Percentiles rank a stretch among this genome's conserved stretches.
Evolutionary conservation across 441 rosid species (phyloP).

Genomic region (Daphne laureola): DNA sequence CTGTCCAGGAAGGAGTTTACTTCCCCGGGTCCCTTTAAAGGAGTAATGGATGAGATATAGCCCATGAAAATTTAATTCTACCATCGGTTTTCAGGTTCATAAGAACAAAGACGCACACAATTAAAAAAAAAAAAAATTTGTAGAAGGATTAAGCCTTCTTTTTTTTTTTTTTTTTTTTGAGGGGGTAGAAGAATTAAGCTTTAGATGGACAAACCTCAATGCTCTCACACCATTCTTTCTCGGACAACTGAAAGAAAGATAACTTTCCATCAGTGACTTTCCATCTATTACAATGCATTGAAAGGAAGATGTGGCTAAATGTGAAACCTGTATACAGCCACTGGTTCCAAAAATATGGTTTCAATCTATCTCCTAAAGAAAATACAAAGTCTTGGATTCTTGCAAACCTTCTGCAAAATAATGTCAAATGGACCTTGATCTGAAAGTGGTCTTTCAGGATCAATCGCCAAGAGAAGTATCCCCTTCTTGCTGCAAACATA

Average conservation of each 20-base stretch:
- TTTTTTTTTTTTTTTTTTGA: too few relatives aligned
- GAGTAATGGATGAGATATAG: too few relatives aligned
- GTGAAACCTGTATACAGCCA: slow-evolving; percentile 8
- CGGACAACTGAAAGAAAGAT: slow-evolving; percentile 51
- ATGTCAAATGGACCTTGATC: slow-evolving; percentile 97
- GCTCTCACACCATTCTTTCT: slow-evolving; percentile 69
- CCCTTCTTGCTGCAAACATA: slow-evolving; percentile 63
- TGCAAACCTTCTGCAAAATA: slow-evolving; percentile 82
- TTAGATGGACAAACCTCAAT: slow-evolving; percentile 61
- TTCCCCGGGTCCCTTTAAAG: too few relatives aligned
- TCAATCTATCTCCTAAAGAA: slow-evolving; percentile 2
- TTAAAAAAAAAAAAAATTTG: neutral
- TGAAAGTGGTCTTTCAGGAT: slow-evolving; percentile 48
- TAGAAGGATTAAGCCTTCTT: slow-evolving; percentile 6
- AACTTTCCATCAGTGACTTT: slow-evolving; percentile 23
- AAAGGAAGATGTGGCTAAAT: neutral
- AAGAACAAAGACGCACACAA: neutral
- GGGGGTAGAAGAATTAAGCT: slow-evolving; percentile 6
- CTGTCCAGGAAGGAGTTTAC: too few relatives aligned
- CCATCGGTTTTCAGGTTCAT: too few relatives aligned
- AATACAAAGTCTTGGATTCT: slow-evolving; percentile 9
- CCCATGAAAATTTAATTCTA: too few relatives aligned
- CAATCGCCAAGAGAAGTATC: slow-evolving; percentile 67
- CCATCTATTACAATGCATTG: neutral
- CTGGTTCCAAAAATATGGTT: slow-evolving; percentile 7